Evolutionary conservation across 306 rosid genomes (phyloP).

Genomic region (barrel medic (Medicago truncatula)): DNA sequence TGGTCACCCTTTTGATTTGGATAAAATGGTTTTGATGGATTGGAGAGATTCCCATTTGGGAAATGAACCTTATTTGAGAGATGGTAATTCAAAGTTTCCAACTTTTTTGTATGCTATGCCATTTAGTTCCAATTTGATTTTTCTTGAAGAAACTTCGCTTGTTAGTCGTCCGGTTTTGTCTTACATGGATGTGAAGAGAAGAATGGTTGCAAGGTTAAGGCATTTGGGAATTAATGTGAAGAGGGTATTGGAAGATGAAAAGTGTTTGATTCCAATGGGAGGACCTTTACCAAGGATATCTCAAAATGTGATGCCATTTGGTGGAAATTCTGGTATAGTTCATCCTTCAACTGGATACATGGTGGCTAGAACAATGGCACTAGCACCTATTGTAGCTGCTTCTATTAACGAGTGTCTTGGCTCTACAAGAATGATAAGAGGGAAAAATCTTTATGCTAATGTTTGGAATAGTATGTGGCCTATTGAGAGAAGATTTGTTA

Average conservation of each 20-base stretch:
- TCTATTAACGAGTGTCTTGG: constrained; percentile 78
- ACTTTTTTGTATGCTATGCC: constrained; percentile 96
- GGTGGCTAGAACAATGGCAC: constrained; percentile 73
- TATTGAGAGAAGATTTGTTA: constrained; percentile 53
- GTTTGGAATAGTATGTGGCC: constrained; percentile 90
- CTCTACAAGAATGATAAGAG: constrained; percentile 80
- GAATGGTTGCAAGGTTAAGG: constrained; percentile 88
- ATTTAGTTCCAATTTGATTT: constrained; percentile 68
- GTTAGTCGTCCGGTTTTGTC: constrained; percentile 76
- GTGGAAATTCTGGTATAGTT: constrained; percentile 78
- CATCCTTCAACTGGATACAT: constrained; percentile 92
- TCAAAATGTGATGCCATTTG: constrained; percentile 74
- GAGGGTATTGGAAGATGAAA: constrained; percentile 73
- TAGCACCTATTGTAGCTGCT: constrained; percentile 60
- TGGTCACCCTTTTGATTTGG: constrained; percentile 77
- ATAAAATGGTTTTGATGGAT: constrained; percentile 71
- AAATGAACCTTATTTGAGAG: constrained; percentile 69
- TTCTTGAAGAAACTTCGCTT: constrained; percentile 86
- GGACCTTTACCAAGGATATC: constrained; percentile 80
- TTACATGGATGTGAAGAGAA: constrained; percentile 62
- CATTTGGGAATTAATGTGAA: constrained; percentile 79
- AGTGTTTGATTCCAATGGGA: constrained; percentile 95
- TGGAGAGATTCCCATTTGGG: constrained; percentile 78
- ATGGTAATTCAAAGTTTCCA: constrained; percentile 59
- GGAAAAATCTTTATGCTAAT: constrained; percentile 55